Conservation (phyloP, 1,139 yeast species). For the Zhuliangozyma parablackwelliae region DNA sequence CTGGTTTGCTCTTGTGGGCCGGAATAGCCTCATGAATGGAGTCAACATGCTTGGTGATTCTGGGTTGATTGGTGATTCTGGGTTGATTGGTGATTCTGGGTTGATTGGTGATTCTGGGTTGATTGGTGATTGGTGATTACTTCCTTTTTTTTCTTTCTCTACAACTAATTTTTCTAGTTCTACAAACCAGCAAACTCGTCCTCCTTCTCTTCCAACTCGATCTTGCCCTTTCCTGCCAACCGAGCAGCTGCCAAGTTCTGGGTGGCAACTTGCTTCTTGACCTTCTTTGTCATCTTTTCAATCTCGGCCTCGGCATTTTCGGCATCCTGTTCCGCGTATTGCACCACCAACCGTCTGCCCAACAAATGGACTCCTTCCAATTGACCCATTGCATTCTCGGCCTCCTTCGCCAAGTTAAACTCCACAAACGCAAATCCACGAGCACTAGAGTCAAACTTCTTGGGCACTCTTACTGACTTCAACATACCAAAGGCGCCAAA, state of each 20-base stretch:
- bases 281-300: constrained; percentile 83
- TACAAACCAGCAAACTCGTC: constrained; percentile 16
- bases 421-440: constrained; percentile 98
- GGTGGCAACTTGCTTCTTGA: constrained; percentile 73
- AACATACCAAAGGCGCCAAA: constrained; percentile 93
- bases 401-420: constrained; percentile 82
- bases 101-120: no score
- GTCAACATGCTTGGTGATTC: no score
- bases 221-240: constrained; percentile 70
- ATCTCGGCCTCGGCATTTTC: constrained; percentile 87
- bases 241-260: constrained; percentile 72
- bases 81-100: no score
- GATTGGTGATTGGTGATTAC: no score
- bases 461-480: constrained; percentile 92
- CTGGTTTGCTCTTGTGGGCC: constrained; percentile 2
- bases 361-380: constrained; percentile 93
- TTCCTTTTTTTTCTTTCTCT: no score
- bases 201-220: constrained; percentile 60
- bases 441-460: constrained; percentile 90
- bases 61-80: no score
- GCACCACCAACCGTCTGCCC: constrained; percentile 95
- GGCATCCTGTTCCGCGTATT: constrained; percentile 81
- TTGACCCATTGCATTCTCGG: constrained; percentile 92
- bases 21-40: constrained; percentile 4
- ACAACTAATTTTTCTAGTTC: background rate